These are phyloP conservation scores for Tilletia indica DNA, from an alignment of 1,284 basidiomycete genomes.

Conservation along the genomic window DNA sequence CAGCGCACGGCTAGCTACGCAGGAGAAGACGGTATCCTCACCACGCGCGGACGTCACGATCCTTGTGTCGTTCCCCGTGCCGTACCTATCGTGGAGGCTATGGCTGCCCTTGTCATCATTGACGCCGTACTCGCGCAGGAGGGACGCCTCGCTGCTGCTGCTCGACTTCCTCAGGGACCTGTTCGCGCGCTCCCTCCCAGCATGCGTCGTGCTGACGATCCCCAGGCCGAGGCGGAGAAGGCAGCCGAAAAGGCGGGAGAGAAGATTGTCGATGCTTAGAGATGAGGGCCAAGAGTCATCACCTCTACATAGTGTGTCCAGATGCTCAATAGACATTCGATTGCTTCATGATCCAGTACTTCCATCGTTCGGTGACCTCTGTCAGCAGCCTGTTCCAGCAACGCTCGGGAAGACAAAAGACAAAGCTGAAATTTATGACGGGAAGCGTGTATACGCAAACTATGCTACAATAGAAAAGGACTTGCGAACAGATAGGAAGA, in stretches of 20 bases:
- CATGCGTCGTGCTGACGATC: conserved; percentile 41
- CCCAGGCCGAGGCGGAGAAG: conserved; percentile 5
- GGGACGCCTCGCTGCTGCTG: conserved; percentile 31
- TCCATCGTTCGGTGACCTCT: too few species aligned
- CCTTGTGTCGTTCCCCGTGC: conserved; percentile 94
- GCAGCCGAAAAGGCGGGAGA: conserved; percentile 10
- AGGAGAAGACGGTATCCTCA: conserved; percentile 80
- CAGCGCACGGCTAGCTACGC: conserved; percentile 91
- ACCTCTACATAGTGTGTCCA: too few species aligned
- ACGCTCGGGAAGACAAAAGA: too few species aligned
- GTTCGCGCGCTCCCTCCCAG: conserved; percentile 42
- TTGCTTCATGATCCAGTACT: too few species aligned
- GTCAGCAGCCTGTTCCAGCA: too few species aligned
- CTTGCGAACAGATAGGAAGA: too few species aligned
- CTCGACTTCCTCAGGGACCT: conserved; percentile 27
- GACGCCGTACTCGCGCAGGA: conserved; percentile 61
- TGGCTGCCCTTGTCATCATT: conserved; percentile 94
- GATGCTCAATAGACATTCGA: too few species aligned
- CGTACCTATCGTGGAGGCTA: conserved; percentile 96
- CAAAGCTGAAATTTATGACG: too few species aligned
- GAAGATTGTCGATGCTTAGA: conserved; percentile 5
- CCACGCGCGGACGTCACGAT: conserved; percentile 89
- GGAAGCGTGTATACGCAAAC: too few species aligned
- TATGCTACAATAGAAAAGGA: too few species aligned
- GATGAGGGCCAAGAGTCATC: too few species aligned